phyloP scores from a whole-genome alignment of 352 stramenopile species.

The Phytophthora kernoviae region DNA sequence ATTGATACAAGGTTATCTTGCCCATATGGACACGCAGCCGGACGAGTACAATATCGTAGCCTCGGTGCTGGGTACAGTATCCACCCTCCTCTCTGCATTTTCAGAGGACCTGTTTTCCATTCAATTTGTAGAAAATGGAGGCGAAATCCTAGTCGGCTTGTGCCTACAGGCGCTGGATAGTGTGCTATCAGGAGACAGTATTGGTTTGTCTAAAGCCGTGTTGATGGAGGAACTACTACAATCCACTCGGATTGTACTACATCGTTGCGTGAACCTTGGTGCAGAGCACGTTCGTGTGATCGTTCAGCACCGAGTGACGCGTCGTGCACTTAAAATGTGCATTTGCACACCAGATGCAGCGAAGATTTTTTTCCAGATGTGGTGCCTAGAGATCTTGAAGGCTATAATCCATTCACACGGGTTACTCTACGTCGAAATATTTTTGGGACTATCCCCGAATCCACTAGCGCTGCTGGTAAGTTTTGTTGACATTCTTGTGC shows the following conservation, averaged over 20 bases:
- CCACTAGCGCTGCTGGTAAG: constrained; percentile 12
- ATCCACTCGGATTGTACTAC: constrained; percentile 26
- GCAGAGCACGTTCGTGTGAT: constrained; percentile 24
- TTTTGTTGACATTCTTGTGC: constrained; percentile 8
- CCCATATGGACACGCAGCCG: constrained; percentile 6
- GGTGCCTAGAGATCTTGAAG: constrained; percentile 26
- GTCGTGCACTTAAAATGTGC: constrained; percentile 8
- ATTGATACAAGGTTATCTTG: constrained; percentile 15
- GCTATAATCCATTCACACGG: constrained; percentile 20
- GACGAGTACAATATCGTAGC: constrained; percentile 15
- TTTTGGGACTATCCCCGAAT: constrained; percentile 16
- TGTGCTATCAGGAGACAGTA: constrained; percentile 1
- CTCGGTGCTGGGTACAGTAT: constrained; percentile 20
- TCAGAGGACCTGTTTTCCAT: constrained; percentile 14
- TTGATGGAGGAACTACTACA: constrained; percentile 19
- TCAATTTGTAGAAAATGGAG: constrained; percentile 9
- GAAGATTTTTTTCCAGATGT: constrained; percentile 13
- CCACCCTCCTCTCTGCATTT: constrained; percentile 14
- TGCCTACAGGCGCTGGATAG: constrained; percentile 15
- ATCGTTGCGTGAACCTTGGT: constrained; percentile 22
- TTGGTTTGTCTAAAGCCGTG: constrained; percentile 6
- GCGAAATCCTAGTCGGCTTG: constrained; percentile 10
- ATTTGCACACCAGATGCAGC: not conserved
- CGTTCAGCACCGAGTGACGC: constrained; percentile 25
- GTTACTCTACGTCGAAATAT: constrained; percentile 25